Conservation (phyloP, 495 filamentous ascomycete species). For the Neurospora sp. region DNA sequence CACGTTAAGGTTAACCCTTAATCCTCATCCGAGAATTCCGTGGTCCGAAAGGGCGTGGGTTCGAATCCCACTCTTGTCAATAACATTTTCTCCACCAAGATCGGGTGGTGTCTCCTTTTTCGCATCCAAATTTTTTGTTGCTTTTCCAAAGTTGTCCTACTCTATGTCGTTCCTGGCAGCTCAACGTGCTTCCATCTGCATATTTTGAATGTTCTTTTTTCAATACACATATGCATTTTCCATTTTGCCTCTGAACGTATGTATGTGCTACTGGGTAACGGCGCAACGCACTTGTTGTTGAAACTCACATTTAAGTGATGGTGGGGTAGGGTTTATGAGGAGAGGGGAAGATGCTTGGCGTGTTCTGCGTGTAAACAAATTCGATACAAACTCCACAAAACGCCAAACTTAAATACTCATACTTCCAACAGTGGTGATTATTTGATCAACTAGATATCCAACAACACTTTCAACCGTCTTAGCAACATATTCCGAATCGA, state of each 20-base stretch:
- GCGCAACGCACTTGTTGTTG: too few species aligned
- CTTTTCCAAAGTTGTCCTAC: not conserved
- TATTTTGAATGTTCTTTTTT: too few species aligned
- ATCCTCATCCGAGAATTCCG: slow-evolving; percentile 1
- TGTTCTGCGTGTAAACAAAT: not conserved
- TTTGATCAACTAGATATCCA: too few species aligned
- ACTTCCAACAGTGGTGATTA: too few species aligned
- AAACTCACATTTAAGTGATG: not conserved
- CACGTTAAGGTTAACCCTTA: not conserved
- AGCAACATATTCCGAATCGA: too few species aligned
- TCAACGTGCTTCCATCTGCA: too few species aligned
- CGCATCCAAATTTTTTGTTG: not conserved
- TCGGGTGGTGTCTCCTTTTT: not conserved
- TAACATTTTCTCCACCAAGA: not conserved
- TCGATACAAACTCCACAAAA: not conserved
- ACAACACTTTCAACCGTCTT: too few species aligned
- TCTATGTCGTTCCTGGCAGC: too few species aligned
- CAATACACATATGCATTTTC: not conserved
- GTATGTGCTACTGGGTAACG: too few species aligned
- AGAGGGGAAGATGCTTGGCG: not conserved
- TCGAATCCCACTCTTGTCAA: slow-evolving; percentile 28
- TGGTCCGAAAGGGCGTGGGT: slow-evolving; percentile 28
- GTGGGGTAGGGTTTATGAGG: not conserved
- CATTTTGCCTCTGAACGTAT: too few species aligned
- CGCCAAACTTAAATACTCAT: too few species aligned